phyloP scores from a whole-genome alignment of 495 filamentous ascomycete species.

The Penicillium pancosmium region DNA sequence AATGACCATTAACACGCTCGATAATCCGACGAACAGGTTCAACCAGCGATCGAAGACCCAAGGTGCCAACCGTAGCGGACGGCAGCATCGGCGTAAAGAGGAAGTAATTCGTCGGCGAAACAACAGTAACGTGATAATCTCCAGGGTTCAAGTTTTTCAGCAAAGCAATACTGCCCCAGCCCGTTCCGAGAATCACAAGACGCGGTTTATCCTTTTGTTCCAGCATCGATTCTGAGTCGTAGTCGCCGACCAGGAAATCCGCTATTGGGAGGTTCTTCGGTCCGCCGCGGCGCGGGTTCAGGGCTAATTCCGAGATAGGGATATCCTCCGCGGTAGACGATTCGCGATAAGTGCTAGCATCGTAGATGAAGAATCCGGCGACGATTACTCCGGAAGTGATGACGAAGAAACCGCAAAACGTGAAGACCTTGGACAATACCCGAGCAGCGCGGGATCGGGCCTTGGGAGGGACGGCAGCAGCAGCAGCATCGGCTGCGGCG shows the following conservation, averaged over 20 bases:
- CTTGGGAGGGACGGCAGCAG: conserved; percentile 14
- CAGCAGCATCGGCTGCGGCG: conserved; percentile 6
- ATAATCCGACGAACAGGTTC: conserved; percentile 91
- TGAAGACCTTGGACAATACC: conserved; percentile 49
- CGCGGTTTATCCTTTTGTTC: conserved; percentile 81
- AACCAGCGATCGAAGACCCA: conserved; percentile 86
- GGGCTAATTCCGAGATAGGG: conserved; percentile 76
- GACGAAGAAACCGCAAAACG: conserved; percentile 62
- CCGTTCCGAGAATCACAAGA: conserved; percentile 89
- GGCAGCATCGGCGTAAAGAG: conserved; percentile 98
- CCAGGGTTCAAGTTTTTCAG: conserved; percentile 88
- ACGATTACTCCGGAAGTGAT: conserved; percentile 57
- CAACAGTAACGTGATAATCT: conserved; percentile 91
- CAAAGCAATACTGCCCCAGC: conserved; percentile 93
- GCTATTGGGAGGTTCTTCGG: conserved; percentile 96
- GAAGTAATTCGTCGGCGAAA: conserved; percentile 95
- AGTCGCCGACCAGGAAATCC: conserved; percentile 82
- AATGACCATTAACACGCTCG: conserved; percentile 77
- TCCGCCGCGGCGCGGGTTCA: conserved; percentile 81
- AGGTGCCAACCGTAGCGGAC: conserved; percentile 91
- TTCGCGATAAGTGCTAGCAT: conserved; percentile 86
- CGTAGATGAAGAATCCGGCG: conserved; percentile 89
- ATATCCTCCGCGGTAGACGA: conserved; percentile 67
- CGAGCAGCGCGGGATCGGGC: conserved; percentile 19
- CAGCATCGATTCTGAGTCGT: conserved; percentile 69